A percentile compares a stretch with the other conserved stretches of the same genome.
phyloP scores from a whole-genome alignment of 106 monocot species.

The Acanthochlamys bracteata region DNA sequence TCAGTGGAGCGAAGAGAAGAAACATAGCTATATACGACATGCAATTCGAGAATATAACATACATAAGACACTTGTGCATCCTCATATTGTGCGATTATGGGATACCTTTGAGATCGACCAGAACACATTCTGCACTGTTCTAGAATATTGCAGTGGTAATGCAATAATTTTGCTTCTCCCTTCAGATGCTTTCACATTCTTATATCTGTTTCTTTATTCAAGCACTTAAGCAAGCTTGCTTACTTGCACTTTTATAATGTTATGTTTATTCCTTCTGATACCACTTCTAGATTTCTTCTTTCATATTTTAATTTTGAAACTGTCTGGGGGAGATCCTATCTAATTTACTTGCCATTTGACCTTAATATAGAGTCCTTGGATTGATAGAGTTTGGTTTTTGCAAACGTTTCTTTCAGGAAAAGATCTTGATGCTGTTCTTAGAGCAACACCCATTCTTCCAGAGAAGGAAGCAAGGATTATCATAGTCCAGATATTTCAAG shows the following conservation, averaged over 20 bases:
- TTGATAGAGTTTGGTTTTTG: background rate
- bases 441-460: conserved; percentile 77
- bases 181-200: background rate
- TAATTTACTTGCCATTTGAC: too few relatives aligned
- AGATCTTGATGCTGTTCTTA: conserved; percentile 96
- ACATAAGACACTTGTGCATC: conserved; percentile 93
- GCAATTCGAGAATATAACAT: conserved; percentile 99
- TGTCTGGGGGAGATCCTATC: too few relatives aligned
- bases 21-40: conserved; percentile 96
- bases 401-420: conserved; percentile 44
- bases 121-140: conserved; percentile 95
- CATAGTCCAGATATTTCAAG: conserved; percentile 98
- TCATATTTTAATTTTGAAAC: background rate
- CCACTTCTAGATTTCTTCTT: background rate
- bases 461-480: conserved; percentile 95
- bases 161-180: too few relatives aligned
- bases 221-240: background rate
- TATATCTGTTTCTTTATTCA: conserved; percentile 1
- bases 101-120: conserved; percentile 98
- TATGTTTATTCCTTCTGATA: background rate
- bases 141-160: conserved; percentile 95
- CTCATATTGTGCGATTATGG: conserved; percentile 91
- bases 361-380: too few relatives aligned
- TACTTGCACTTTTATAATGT: background rate
- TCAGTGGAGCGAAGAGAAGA: conserved; percentile 99